phyloP scores from a whole-genome alignment of 1,284 basidiomycete species.

The Cutaneotrichosporon mucoides region DNA sequence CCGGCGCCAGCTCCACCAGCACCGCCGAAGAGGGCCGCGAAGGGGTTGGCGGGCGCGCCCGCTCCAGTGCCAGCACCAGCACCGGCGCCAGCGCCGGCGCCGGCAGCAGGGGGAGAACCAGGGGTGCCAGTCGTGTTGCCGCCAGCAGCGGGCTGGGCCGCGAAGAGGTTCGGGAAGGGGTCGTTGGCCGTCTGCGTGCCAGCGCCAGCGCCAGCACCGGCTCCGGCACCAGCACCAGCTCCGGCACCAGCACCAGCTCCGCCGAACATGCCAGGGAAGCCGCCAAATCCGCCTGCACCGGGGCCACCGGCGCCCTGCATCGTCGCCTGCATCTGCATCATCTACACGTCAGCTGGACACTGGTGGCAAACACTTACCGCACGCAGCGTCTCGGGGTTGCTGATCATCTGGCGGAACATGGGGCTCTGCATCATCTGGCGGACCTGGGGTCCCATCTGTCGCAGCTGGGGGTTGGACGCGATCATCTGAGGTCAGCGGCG shows the following conservation, averaged over 20 bases:
- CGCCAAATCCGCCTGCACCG: constrained; percentile 23
- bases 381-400: constrained; percentile 43
- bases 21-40: constrained; percentile 17
- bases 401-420: constrained; percentile 73
- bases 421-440: constrained; percentile 73
- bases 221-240: constrained; percentile 22
- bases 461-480: constrained; percentile 72
- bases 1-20: constrained; percentile 10
- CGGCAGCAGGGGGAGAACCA: not conserved
- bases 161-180: constrained; percentile 46
- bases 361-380: constrained; percentile 22
- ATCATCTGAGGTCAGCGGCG: constrained; percentile 57
- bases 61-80: constrained; percentile 7
- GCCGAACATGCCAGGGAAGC: constrained; percentile 31
- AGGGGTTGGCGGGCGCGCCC: constrained; percentile 8
- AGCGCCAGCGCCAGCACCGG: constrained; percentile 20
- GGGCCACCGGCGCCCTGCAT: constrained; percentile 34
- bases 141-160: constrained; percentile 20
- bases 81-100: constrained; percentile 8
- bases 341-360: constrained; percentile 47
- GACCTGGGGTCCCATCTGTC: constrained; percentile 72
- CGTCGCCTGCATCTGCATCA: constrained; percentile 68
- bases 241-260: constrained; percentile 18
- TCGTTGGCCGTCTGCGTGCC: constrained; percentile 28
- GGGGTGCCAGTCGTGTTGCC: constrained; percentile 6